Percentiles rank a stretch among this genome's conserved stretches.
These are phyloP conservation scores for Tieghemiomyces parasiticus DNA, from an alignment of 192 early-diverging fungal genomes.

Conservation along the genomic window DNA sequence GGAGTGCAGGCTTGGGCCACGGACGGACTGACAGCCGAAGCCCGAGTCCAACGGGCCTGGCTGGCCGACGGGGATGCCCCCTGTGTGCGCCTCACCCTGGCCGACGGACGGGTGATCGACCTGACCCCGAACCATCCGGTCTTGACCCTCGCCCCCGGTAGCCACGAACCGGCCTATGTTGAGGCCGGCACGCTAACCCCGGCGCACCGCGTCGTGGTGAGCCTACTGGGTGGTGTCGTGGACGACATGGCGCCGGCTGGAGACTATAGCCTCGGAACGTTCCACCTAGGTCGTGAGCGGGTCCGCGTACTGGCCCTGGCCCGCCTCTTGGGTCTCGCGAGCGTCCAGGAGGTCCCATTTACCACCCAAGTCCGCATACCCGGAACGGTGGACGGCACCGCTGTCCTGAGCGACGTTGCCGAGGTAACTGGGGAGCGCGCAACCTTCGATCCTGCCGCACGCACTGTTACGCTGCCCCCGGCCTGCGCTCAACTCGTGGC, in stretches of 20 bases:
- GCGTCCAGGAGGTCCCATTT: constrained; percentile 10
- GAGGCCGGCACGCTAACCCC: constrained; percentile 19
- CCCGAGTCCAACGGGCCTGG: constrained; percentile 8
- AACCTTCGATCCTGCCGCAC: neutral
- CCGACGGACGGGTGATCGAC: constrained; percentile 21
- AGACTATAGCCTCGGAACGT: no score
- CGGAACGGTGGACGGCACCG: neutral
- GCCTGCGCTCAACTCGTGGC: no score
- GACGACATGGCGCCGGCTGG: no score
- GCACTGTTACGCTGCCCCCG: no score
- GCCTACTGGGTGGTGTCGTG: no score
- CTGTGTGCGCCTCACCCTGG: constrained; percentile 19
- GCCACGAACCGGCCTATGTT: constrained; percentile 20
- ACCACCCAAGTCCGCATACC: no score
- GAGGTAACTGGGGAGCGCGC: neutral
- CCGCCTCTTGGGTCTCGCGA: constrained; percentile 20
- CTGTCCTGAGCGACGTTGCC: neutral
- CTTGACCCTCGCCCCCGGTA: constrained; percentile 14
- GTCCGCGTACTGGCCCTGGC: constrained; percentile 27
- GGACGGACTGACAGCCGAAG: neutral
- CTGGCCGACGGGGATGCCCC: constrained; percentile 17
- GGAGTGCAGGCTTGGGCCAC: constrained; percentile 18
- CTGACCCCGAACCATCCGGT: constrained; percentile 30
- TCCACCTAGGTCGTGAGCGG: no score
- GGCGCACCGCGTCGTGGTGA: constrained; percentile 21